These are phyloP conservation scores for Sporothrix euskadiensis DNA, from an alignment of 2,329 filamentous ascomycete species.

Conservation along the genomic window DNA sequence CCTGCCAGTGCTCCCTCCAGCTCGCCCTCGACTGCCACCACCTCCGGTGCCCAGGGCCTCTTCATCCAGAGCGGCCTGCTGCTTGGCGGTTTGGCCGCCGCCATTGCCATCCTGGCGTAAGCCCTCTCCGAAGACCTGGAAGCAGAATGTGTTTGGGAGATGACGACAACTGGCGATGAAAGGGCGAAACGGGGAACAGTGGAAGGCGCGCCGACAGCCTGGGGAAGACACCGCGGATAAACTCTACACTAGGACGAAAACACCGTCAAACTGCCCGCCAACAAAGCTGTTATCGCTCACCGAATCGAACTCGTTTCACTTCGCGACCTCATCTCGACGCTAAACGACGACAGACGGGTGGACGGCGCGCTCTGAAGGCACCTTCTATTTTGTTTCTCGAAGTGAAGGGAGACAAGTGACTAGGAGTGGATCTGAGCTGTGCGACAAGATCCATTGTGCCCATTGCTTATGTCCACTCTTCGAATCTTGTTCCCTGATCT, in stretches of 20 bases:
- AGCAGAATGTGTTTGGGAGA: background rate
- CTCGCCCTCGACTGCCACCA: slow-evolving; percentile 25
- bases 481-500: background rate
- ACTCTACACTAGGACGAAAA: background rate
- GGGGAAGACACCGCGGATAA: background rate
- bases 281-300: background rate
- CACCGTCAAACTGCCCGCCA: background rate
- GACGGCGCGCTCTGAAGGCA: background rate
- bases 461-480: background rate
- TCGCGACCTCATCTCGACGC: background rate
- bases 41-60: slow-evolving; percentile 41
- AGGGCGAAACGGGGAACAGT: background rate
- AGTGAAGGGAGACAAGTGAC: background rate
- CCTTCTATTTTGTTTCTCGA: slow-evolving; percentile 19
- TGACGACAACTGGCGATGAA: slow-evolving; percentile 22
- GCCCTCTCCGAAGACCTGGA: background rate
- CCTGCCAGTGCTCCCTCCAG: slow-evolving; percentile 29
- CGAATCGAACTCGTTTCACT: background rate
- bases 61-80: slow-evolving; percentile 46
- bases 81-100: slow-evolving; percentile 44
- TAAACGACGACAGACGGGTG: background rate
- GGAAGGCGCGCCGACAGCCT: background rate
- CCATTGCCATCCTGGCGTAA: slow-evolving; percentile 44
- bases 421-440: background rate
- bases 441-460: background rate